Conservation (phyloP, 2,329 filamentous ascomycete genomes). For the Phialemonium atrogriseum region DNA sequence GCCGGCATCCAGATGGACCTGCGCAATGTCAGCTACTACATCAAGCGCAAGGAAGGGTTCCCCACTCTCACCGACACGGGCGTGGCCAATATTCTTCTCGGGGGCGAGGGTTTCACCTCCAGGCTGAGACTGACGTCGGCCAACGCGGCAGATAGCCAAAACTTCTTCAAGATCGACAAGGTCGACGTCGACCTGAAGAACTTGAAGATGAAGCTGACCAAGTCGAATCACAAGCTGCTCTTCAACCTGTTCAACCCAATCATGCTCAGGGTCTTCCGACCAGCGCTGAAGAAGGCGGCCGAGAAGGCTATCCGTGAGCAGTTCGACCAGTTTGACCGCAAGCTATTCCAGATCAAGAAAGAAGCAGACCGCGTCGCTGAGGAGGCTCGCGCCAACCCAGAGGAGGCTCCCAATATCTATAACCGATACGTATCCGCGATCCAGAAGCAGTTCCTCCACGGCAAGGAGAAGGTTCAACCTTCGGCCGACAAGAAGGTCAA, state of each 20-base stretch:
- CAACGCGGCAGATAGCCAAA: constrained; percentile 63
- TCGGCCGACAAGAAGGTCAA: constrained; percentile 66
- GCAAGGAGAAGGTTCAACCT: constrained; percentile 67
- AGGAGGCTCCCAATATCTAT: constrained; percentile 75
- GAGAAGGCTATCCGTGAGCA: constrained; percentile 85
- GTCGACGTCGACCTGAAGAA: constrained; percentile 75
- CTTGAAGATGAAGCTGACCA: constrained; percentile 80
- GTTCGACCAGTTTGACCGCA: constrained; percentile 64
- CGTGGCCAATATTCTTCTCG: constrained; percentile 80
- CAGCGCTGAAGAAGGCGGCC: constrained; percentile 75
- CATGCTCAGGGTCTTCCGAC: constrained; percentile 73
- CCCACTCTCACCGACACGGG: constrained; percentile 80
- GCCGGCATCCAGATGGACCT: constrained; percentile 91
- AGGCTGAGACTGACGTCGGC: constrained; percentile 81
- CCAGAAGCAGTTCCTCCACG: constrained; percentile 65
- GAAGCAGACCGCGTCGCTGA: constrained; percentile 69
- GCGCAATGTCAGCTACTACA: constrained; percentile 83
- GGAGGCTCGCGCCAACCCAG: constrained; percentile 59
- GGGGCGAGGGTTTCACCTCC: constrained; percentile 83
- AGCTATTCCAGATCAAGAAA: constrained; percentile 69
- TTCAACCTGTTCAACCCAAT: constrained; percentile 83
- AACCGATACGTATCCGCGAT: constrained; percentile 70
- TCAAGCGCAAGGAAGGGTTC: constrained; percentile 93
- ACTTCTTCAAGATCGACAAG: constrained; percentile 93
- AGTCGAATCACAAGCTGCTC: constrained; percentile 90